Base-by-base conservation (phyloP, 768 basidiomycete genomes). In the Phlegmacium glaucopus region DNA sequence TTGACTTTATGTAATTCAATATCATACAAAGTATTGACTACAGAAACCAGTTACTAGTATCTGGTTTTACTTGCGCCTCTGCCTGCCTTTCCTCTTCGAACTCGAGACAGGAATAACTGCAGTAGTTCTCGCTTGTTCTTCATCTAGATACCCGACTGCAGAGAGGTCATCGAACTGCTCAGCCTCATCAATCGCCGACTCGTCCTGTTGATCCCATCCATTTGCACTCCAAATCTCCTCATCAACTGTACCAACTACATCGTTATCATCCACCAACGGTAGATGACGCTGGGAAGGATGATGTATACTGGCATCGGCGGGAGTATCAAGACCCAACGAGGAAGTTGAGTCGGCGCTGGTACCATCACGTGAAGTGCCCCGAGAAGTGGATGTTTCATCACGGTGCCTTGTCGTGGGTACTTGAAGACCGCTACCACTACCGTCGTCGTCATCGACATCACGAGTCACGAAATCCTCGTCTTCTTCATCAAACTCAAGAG, bases 401-500 rank as follows among this genome's bases (percentile, higher is more conserved):
- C 59, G 58, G 26, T 53, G 49, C 35, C 50, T 48, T 3, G 18
- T 4, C 9, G 9, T 22, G 27, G 32, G 27, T n/a, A 12, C 25
- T 37, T n/a, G 44, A 45, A 22, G 22, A 3, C 22, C 22, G 5
- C 22, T 1, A 46, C 49, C 35, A 56, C 55, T 8, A 46, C 49
- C 4, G 45, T 43, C 16, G 52, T 12, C 60, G 6, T 49, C 51
- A 6, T 45, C n/a, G n/a, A n/a, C 55, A n/a, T 57, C 62, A 11
- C 53, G 52, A 1, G 49, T 55, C 15, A 69, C 44, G 55, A 85
- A 80, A 40, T 83, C 82, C 45, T 86, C 83, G 45, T 86, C 85
- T 48, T 82, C 80, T 56, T 86, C 82, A 43, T 83, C 83, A 58
- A 87, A 86, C 60, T 74, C 74, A 17, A 83, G 64, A 18, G 78